Evolutionary conservation across 2,329 filamentous ascomycete species (phyloP).

Genomic region (Epichloe amarillans): DNA sequence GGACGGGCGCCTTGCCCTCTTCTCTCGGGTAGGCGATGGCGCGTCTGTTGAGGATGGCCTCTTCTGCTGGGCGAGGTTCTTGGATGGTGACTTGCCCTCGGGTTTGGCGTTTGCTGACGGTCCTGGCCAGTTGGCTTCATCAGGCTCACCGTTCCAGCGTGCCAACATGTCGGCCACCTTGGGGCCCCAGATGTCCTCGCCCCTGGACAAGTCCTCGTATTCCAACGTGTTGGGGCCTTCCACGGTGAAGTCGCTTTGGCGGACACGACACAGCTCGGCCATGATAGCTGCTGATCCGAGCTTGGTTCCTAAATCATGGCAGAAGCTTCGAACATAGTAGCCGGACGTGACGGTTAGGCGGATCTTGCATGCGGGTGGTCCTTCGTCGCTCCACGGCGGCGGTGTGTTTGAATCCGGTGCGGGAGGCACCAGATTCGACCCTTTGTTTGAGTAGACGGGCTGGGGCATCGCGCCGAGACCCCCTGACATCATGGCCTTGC

Average conservation of each 20-base stretch:
- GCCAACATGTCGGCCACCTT: constrained; percentile 43
- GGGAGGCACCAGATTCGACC: constrained; percentile 40
- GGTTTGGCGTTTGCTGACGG: constrained; percentile 7
- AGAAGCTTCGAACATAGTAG: constrained; percentile 91
- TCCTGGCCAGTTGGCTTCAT: constrained; percentile 14
- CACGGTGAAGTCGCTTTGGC: constrained; percentile 70
- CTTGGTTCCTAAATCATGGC: constrained; percentile 78
- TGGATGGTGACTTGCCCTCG: constrained; percentile 8
- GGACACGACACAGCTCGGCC: constrained; percentile 66
- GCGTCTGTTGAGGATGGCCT: constrained; percentile 1
- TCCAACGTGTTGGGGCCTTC: constrained; percentile 60
- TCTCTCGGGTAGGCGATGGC: constrained; percentile 11
- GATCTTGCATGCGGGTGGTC: constrained; percentile 65
- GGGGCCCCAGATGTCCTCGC: constrained; percentile 72
- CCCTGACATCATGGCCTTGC: constrained; percentile 42
- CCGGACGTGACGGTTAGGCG: constrained; percentile 89
- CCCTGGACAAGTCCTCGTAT: constrained; percentile 63
- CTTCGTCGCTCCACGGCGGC: constrained; percentile 45
- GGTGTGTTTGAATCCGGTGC: constrained; percentile 32
- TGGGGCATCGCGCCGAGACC: constrained; percentile 39
- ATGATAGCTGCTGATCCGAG: constrained; percentile 74
- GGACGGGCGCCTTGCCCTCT: constrained; percentile 18
- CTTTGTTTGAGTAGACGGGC: constrained; percentile 25
- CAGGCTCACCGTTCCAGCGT: constrained; percentile 26
- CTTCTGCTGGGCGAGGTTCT: constrained; percentile 6